Conservation (phyloP, 805 yeast genomes). For the Yueomyces sp. region DNA sequence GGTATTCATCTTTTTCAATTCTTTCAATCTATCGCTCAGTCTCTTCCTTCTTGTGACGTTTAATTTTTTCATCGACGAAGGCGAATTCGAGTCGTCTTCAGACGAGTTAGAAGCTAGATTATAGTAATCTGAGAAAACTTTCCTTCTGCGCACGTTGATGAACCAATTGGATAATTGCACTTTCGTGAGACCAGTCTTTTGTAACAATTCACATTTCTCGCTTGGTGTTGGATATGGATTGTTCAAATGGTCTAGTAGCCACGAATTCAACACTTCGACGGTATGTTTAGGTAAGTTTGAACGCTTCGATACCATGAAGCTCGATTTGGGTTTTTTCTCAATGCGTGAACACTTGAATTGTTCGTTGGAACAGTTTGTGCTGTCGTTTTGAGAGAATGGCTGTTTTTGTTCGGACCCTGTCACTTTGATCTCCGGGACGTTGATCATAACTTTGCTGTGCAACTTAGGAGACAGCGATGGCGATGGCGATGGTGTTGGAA, state of each 20-base stretch:
- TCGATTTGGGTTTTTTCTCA: neutral
- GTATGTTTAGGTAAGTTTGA: slow-evolving; percentile 72
- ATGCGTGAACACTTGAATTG: neutral
- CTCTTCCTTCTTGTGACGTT: slow-evolving; percentile 18
- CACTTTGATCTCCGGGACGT: no score
- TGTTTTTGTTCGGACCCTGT: no score
- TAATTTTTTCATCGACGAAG: neutral
- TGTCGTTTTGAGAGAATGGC: no score
- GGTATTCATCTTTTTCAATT: slow-evolving; percentile 11
- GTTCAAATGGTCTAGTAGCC: slow-evolving; percentile 63
- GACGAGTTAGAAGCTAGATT: slow-evolving; percentile 4
- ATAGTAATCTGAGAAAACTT: slow-evolving; percentile 31
- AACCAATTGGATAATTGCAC: slow-evolving; percentile 82
- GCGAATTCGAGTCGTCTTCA: neutral
- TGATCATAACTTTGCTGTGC: no score
- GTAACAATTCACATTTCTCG: slow-evolving; percentile 58
- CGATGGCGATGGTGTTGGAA: neutral
- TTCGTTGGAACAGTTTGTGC: neutral
- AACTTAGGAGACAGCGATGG: neutral
- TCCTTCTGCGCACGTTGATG: slow-evolving; percentile 72
- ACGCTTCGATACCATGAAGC: slow-evolving; percentile 28
- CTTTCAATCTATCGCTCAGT: slow-evolving; percentile 22
- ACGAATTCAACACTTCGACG: slow-evolving; percentile 53
- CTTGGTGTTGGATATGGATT: slow-evolving; percentile 78
- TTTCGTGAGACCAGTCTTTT: slow-evolving; percentile 62